phyloP scores from a whole-genome alignment of 2,329 filamentous ascomycete species.

The Neonectria faginata region DNA sequence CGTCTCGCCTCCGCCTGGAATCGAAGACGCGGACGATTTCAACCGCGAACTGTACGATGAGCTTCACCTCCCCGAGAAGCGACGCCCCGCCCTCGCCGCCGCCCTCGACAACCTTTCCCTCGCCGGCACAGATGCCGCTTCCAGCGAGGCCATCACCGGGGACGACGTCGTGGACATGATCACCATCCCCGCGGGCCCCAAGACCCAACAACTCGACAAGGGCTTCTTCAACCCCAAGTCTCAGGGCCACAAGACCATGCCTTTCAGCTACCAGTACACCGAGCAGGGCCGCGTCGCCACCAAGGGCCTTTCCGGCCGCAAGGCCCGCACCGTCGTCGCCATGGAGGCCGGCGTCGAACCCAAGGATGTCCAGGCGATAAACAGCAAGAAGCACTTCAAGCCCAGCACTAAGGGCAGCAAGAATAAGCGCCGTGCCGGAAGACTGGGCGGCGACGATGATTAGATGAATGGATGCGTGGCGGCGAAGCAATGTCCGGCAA shows the following conservation, averaged over 20 bases:
- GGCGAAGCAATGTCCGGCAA: background rate
- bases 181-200: slow-evolving; percentile 70
- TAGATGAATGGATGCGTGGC: slow-evolving; percentile 48
- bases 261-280: slow-evolving; percentile 91
- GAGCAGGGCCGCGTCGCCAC: slow-evolving; percentile 73
- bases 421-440: slow-evolving; percentile 55
- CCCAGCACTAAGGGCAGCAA: slow-evolving; percentile 73
- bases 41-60: slow-evolving; percentile 91
- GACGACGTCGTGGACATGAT: slow-evolving; percentile 61
- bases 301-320: slow-evolving; percentile 84
- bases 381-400: slow-evolving; percentile 95
- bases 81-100: slow-evolving; percentile 72
- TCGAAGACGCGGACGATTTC: slow-evolving; percentile 80
- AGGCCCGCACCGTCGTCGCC: slow-evolving; percentile 82
- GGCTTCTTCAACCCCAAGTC: slow-evolving; percentile 83
- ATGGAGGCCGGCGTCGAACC: slow-evolving; percentile 88
- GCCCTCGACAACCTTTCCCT: slow-evolving; percentile 62
- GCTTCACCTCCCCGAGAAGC: slow-evolving; percentile 83
- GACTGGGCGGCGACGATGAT: slow-evolving; percentile 38
- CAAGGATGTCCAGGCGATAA: slow-evolving; percentile 74
- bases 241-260: slow-evolving; percentile 77
- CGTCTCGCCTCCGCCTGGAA: slow-evolving; percentile 84
- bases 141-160: slow-evolving; percentile 45
- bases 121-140: slow-evolving; percentile 44
- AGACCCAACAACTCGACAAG: slow-evolving; percentile 83